Conservation (phyloP, 345 rosid genomes). For the Brassica rapa region DNA sequence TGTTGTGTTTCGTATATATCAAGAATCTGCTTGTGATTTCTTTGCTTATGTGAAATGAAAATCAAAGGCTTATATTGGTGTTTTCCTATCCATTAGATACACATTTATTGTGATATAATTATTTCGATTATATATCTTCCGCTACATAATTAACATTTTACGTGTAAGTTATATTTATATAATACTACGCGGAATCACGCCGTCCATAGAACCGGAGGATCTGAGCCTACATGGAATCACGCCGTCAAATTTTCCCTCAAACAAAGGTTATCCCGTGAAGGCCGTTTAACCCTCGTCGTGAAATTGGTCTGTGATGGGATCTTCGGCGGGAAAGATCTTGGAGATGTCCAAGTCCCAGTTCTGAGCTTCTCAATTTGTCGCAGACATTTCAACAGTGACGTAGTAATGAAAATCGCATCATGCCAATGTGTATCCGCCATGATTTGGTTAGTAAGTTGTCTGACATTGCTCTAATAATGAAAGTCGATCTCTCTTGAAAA, state of each 20-base stretch:
- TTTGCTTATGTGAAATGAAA: too few relatives aligned
- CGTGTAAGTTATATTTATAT: background rate
- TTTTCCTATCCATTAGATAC: conserved; percentile 5
- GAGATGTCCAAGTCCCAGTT: too few relatives aligned
- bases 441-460: too few relatives aligned
- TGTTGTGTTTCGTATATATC: too few relatives aligned
- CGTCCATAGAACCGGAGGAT: background rate
- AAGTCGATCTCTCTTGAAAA: background rate
- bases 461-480: background rate
- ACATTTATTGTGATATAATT: conserved; percentile 17
- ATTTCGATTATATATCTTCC: background rate
- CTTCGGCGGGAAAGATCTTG: conserved; percentile 37
- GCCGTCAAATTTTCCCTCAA: conserved; percentile 54
- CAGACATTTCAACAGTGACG: too few relatives aligned
- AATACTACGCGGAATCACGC: background rate
- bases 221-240: conserved; percentile 71
- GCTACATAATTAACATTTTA: conserved; percentile 1
- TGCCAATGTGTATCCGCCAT: too few relatives aligned
- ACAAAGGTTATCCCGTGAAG: conserved; percentile 49
- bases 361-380: too few relatives aligned
- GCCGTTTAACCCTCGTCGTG: conserved; percentile 51
- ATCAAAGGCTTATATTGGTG: background rate
- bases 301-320: conserved; percentile 62
- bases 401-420: too few relatives aligned
- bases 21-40: too few relatives aligned